Base-by-base conservation (phyloP, 2,329 filamentous ascomycete genomes). In the Ascochyta rabiei region DNA sequence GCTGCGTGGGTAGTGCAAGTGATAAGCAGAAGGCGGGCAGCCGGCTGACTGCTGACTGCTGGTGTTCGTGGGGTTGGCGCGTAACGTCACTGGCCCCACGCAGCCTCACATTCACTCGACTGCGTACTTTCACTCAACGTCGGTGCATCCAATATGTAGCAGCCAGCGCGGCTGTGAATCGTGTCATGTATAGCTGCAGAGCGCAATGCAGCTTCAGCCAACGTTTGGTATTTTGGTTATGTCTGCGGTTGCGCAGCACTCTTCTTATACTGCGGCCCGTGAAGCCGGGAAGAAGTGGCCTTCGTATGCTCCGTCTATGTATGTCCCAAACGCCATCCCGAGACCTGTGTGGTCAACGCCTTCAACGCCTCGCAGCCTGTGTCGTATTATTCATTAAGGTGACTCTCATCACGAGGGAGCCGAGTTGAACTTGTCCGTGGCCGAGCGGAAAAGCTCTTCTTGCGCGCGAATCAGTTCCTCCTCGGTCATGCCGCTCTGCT, bases 401-500 rank as follows among this genome's bases (percentile, higher is more conserved):
- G 42, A 16, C 31, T 15, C 24, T 61, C 58, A 61, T 54, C 75
- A 67, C 56, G 79, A 76, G 13, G 79, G 79, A 24, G 68, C 79
- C 45, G 80, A 80, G 60, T 86, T 85, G 75, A 89, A 90, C 67
- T 89, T 89, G 61, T 87, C 86, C 1, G 86, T 88, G 1, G 92
- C 93, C 54, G 86, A 88, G 38, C 89, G 88, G 76, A 99, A 98
- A 64, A 97, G 85, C 75, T 96, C 92, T 75, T 95, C 89, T 74
- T 99, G 95, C 69, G 96, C 86, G 43, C 88, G 84, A 53, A 95
- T 86, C 43, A 99, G 82, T 75, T 99, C 90, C 66, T 97, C 95
- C 72, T 96, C 87, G 0, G 90, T 90, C 79, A 98, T 84, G 48
- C 93, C 93, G 72, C 92, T 96, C 73, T 95, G 89, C 68, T 96